Percentiles rank a stretch among this genome's conserved stretches.
Conservation (phyloP, 495 filamentous ascomycete genomes). For the Tuber indicum region DNA sequence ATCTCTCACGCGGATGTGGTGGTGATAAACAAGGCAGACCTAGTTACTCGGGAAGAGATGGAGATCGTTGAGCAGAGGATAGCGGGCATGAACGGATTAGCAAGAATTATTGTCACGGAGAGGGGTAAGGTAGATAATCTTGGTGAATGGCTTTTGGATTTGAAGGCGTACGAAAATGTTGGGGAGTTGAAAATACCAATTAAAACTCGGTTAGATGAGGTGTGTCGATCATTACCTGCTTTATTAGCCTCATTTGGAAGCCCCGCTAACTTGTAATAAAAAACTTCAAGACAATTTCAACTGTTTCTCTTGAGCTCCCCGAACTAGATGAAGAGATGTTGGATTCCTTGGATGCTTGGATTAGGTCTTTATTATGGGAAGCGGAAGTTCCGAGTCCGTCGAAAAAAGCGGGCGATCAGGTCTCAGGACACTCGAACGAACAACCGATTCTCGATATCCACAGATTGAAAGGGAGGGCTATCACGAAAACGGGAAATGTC, state of each 20-base stretch:
- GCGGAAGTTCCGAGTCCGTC: constrained; percentile 51
- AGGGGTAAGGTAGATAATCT: constrained; percentile 70
- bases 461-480: constrained; percentile 71
- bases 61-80: constrained; percentile 60
- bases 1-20: constrained; percentile 97
- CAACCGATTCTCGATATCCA: constrained; percentile 62
- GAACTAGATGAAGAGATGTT: constrained; percentile 52
- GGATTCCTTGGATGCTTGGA: constrained; percentile 65
- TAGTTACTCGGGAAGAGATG: constrained; percentile 66
- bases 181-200: constrained; percentile 61
- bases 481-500: constrained; percentile 54
- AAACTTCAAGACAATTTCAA: constrained; percentile 69
- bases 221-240: constrained; percentile 43
- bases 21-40: constrained; percentile 87
- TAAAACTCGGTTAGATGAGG: constrained; percentile 77
- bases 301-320: constrained; percentile 61
- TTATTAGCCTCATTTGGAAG: background rate
- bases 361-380: constrained; percentile 81
- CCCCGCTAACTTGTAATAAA: background rate
- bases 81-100: constrained; percentile 78
- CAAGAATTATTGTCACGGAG: constrained; percentile 72
- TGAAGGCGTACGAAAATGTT: constrained; percentile 87
- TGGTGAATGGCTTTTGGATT: constrained; percentile 76
- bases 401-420: constrained; percentile 9
- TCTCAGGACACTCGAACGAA: constrained; percentile 13